Base-by-base conservation (phyloP, 2,329 filamentous ascomycete genomes). In the Ophiocordyceps camponoti-floridani region DNA sequence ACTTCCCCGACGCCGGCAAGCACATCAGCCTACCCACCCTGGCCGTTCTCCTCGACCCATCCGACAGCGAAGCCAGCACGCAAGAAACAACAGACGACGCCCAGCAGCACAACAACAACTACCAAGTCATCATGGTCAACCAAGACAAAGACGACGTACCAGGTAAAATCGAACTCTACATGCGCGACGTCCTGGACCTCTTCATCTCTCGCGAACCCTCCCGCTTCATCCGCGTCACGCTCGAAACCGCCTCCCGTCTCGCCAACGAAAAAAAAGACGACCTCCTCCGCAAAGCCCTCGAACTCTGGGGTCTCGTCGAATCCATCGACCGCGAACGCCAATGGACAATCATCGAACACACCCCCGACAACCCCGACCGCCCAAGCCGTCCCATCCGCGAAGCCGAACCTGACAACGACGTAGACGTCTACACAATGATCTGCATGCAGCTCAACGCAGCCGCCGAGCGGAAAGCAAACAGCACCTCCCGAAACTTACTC, bases 271-370 rank as follows among this genome's bases (percentile, higher is more conserved):
- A 66, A 33, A 61, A 65, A n/a, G 73, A 77, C 48, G 67, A 72
- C 45, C 60, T 78, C 12, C 61, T 81, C 7, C 66, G 66, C 44
- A 69, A 73, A 47, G 72, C 75, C 1, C 63, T 81, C 4, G 75
- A 81, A 54, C 64, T 81, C 2, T 81, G 77, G 77, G 72, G 73
- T 0, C 64, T 77, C 5, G 75, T 80, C 4, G 76, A 81, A 54
- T 74, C 78, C 41, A 73, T 80, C 47, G 76, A 80, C 54, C 69
- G 74, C 43, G 76, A 80, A 54, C 66, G 75, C 4, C 69, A 75
- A 48, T 81, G 77, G 77, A 67, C 62, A 31, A 73, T 77, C 49
- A 55, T 68, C 4, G 67, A 71, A 46, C 69, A 67, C 49, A 63
- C 65, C 6, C 62, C 63, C 12, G 58, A 60, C 1, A 57, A 65